Conservation (phyloP, 768 basidiomycete genomes). For the Kwoniella dendrophila region DNA sequence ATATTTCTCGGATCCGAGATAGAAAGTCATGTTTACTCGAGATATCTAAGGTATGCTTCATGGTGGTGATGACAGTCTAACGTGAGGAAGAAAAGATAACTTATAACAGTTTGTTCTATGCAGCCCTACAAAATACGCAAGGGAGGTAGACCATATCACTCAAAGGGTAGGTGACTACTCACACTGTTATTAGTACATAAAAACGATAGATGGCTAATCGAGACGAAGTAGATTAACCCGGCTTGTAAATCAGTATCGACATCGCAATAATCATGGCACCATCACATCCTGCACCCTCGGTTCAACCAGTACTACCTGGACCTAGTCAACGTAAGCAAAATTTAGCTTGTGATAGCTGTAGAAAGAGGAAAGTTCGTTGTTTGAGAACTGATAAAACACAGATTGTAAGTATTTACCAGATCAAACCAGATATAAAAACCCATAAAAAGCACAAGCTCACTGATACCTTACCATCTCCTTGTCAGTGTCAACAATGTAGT, state of each 20-base stretch:
- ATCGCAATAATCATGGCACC: constrained; percentile 7
- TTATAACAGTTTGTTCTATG: no score
- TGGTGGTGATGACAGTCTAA: background rate
- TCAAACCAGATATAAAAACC: background rate
- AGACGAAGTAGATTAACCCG: no score
- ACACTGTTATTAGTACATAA: no score
- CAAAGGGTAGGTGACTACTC: no score
- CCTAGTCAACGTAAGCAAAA: constrained; percentile 71
- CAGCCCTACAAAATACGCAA: no score
- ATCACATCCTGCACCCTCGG: background rate
- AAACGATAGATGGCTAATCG: no score
- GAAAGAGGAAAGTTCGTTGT: constrained; percentile 46
- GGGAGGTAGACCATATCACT: no score
- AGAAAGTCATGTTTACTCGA: background rate
- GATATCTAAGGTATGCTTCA: background rate
- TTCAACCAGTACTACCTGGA: constrained; percentile 3
- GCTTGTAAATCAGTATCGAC: no score
- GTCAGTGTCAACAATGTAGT: constrained; percentile 42
- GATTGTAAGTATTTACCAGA: constrained; percentile 21
- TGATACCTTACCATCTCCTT: background rate
- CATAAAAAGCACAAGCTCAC: no score
- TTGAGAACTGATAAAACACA: constrained; percentile 25
- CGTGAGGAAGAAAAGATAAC: background rate
- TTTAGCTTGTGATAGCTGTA: constrained; percentile 88
- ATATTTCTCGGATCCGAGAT: constrained; percentile 22